Evolutionary conservation across 23 red algal species (phyloP).

Genomic region (Gracilaria vermiculophylla): DNA sequence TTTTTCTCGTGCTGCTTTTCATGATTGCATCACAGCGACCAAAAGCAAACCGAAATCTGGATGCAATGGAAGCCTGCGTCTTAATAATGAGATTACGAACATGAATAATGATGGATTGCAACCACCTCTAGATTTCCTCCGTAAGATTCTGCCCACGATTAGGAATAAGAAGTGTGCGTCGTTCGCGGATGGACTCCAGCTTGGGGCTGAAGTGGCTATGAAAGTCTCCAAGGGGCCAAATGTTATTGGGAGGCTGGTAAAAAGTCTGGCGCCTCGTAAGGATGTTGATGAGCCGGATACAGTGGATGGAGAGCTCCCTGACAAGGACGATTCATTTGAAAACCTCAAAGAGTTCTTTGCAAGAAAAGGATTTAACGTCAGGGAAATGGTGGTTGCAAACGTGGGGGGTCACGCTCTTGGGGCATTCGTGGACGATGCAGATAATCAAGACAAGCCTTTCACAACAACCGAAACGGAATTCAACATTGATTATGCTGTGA

Average conservation of each 20-base stretch:
- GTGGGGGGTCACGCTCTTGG: constrained; percentile 43
- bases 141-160: background rate
- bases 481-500: constrained; percentile 35
- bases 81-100: background rate
- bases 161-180: background rate
- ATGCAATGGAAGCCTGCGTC: constrained; percentile 41
- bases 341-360: constrained; percentile 16
- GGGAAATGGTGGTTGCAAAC: constrained; percentile 38
- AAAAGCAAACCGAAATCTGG: constrained; percentile 16
- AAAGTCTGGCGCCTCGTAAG: background rate
- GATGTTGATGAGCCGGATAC: constrained; percentile 13
- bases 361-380: constrained; percentile 11
- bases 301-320: constrained; percentile 23
- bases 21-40: constrained; percentile 53
- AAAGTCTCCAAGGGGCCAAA: background rate
- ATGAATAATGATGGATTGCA: constrained; percentile 15
- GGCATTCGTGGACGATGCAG: constrained; percentile 15
- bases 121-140: background rate
- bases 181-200: constrained; percentile 20
- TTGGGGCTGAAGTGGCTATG: constrained; percentile 30
- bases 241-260: background rate
- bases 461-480: constrained; percentile 16
- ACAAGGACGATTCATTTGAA: background rate
- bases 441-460: constrained; percentile 13
- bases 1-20: constrained; percentile 39